Conservation (phyloP, 164 flowering plant species). For the Aristolochia californica region DNA sequence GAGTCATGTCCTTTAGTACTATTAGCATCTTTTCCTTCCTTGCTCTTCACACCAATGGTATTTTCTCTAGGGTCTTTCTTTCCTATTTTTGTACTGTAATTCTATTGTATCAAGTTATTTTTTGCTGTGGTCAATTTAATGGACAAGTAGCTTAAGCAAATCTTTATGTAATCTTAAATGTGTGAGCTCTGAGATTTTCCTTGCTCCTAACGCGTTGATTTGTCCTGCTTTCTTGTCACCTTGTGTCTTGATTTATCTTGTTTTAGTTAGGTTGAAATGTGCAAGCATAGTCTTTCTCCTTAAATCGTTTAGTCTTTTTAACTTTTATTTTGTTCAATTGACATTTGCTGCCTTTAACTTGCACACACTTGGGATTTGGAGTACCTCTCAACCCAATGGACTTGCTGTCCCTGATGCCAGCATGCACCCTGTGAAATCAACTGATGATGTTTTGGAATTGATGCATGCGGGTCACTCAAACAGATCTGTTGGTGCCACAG, state of each 20-base stretch:
- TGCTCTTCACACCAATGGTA: too few relatives aligned
- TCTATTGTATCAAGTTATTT: too few relatives aligned
- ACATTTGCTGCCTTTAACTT: constrained; percentile 37
- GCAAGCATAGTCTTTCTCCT: background rate
- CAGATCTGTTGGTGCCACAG: constrained; percentile 89
- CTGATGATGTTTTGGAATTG: constrained; percentile 56
- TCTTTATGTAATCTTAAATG: too few relatives aligned
- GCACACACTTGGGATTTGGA: constrained; percentile 86
- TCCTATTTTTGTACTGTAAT: too few relatives aligned
- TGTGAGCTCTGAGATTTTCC: too few relatives aligned
- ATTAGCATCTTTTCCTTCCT: background rate
- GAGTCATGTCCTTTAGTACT: background rate
- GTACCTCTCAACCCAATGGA: constrained; percentile 61
- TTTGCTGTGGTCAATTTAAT: too few relatives aligned
- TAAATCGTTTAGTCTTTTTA: background rate
- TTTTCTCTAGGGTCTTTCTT: too few relatives aligned
- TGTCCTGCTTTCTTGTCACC: too few relatives aligned
- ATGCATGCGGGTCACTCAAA: constrained; percentile 74
- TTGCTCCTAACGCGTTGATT: too few relatives aligned
- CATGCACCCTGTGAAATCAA: constrained; percentile 66
- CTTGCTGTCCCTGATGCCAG: constrained; percentile 96
- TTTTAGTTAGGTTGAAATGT: background rate
- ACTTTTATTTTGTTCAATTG: background rate
- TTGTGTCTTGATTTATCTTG: background rate
- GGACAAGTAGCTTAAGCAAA: too few relatives aligned